Evolutionary conservation across 345 rosid genomes (phyloP).

Genomic region (Limnanthes douglasii): DNA sequence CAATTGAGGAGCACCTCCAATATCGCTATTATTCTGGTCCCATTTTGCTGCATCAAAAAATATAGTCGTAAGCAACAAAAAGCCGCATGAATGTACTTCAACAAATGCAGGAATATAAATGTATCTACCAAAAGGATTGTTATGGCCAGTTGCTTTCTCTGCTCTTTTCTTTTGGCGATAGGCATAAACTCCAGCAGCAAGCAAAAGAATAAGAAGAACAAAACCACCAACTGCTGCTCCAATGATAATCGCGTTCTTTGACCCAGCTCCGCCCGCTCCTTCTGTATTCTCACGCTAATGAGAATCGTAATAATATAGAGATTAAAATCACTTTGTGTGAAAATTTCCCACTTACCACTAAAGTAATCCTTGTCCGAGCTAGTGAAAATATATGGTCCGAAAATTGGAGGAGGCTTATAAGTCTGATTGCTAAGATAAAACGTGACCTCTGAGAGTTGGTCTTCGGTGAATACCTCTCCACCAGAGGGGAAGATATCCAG

Average conservation of each 20-base stretch:
- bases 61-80: too few relatives aligned
- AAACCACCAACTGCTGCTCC: slow-evolving; percentile 61
- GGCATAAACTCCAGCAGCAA: slow-evolving; percentile 55
- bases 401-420: slow-evolving; percentile 34
- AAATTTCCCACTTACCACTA: slow-evolving; percentile 23
- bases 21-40: slow-evolving; percentile 38
- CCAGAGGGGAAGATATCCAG: slow-evolving; percentile 41
- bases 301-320: background rate
- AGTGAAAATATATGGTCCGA: slow-evolving; percentile 46
- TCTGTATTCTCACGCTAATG: slow-evolving; percentile 7
- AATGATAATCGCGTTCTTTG: slow-evolving; percentile 27
- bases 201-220: slow-evolving; percentile 32
- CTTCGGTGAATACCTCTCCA: slow-evolving; percentile 28
- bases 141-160: slow-evolving; percentile 35
- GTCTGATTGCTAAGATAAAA: slow-evolving; percentile 48
- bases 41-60: slow-evolving; percentile 43
- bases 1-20: slow-evolving; percentile 50
- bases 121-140: slow-evolving; percentile 81
- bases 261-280: slow-evolving; percentile 18
- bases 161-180: slow-evolving; percentile 62
- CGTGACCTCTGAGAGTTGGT: slow-evolving; percentile 23
- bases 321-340: slow-evolving; percentile 1
- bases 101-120: too few relatives aligned
- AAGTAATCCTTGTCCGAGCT: slow-evolving; percentile 24
- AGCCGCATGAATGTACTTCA: too few relatives aligned